Conservation (phyloP, 208 protist genomes). For the Angomonas deanei region DNA sequence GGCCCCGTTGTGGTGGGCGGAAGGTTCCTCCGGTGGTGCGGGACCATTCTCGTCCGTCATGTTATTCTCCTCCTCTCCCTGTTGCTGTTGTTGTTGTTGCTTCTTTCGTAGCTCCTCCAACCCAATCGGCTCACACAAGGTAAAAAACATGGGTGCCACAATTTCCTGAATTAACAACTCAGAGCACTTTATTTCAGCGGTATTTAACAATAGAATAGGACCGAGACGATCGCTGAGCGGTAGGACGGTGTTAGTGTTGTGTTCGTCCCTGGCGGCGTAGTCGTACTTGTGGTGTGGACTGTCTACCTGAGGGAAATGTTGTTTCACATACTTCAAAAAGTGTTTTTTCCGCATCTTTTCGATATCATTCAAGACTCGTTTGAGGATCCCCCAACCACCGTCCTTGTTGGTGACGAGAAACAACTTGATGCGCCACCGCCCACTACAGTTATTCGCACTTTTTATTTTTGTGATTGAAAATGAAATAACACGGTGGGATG, state of each 20-base stretch:
- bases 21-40: neutral
- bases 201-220: neutral
- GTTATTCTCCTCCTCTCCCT: neutral
- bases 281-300: neutral
- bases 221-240: neutral
- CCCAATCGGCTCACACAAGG: neutral
- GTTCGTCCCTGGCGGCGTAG: neutral
- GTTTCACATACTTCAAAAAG: slow-evolving; percentile 1
- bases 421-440: neutral
- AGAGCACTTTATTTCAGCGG: neutral
- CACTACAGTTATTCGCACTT: neutral
- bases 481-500: neutral
- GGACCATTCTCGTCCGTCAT: slow-evolving; percentile 1
- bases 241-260: neutral
- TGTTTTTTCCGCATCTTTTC: neutral
- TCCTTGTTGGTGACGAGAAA: slow-evolving; percentile 4
- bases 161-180: neutral
- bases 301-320: neutral
- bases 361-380: slow-evolving; percentile 1
- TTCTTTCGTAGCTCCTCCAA: neutral
- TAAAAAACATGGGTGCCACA: neutral
- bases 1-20: neutral
- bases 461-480: neutral
- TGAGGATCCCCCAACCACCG: neutral
- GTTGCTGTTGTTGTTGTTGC: neutral